Conservation (phyloP, 2,329 filamentous ascomycete species). For the Chrysoporthe deuterocubensis region DNA sequence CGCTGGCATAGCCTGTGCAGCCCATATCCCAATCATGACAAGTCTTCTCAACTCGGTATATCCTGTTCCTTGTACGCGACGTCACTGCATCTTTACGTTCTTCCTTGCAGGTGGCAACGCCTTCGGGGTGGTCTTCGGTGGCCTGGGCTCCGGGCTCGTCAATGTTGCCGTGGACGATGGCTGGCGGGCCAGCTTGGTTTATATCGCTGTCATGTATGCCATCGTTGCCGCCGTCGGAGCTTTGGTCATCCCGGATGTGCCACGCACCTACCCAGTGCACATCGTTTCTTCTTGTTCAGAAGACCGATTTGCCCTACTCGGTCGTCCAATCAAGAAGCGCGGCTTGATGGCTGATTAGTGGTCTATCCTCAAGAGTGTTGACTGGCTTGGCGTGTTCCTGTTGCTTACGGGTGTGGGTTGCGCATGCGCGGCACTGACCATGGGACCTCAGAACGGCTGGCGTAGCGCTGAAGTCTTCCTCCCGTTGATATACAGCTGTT, state of each 20-base stretch:
- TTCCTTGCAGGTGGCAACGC: constrained; percentile 40
- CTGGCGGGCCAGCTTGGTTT: constrained; percentile 40
- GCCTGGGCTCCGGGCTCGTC: constrained; percentile 39
- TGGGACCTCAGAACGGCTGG: constrained; percentile 40
- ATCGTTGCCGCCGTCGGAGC: constrained; percentile 35
- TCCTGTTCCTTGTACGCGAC: constrained; percentile 37
- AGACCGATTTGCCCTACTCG: constrained; percentile 15
- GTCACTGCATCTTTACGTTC: constrained; percentile 39
- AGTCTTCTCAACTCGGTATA: constrained; percentile 39
- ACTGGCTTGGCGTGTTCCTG: constrained; percentile 38
- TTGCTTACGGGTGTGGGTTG: constrained; percentile 37
- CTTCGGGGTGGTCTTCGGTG: constrained; percentile 39
- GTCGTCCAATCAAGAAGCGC: constrained; percentile 30
- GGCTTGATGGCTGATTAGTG: constrained; percentile 30
- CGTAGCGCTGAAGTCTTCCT: constrained; percentile 40
- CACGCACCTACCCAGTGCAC: constrained; percentile 10
- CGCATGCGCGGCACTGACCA: constrained; percentile 38
- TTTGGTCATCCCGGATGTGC: constrained; percentile 36
- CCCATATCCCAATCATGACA: constrained; percentile 39
- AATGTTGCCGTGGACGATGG: constrained; percentile 31
- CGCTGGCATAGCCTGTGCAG: constrained; percentile 39
- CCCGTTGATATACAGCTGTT: constrained; percentile 36
- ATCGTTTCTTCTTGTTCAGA: constrained; percentile 22
- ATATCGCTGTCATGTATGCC: constrained; percentile 36
- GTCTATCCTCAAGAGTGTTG: constrained; percentile 34